Evolutionary conservation across 192 early-diverging fungal species (phyloP).

Genomic region (Globomyces pollinis-pini): DNA sequence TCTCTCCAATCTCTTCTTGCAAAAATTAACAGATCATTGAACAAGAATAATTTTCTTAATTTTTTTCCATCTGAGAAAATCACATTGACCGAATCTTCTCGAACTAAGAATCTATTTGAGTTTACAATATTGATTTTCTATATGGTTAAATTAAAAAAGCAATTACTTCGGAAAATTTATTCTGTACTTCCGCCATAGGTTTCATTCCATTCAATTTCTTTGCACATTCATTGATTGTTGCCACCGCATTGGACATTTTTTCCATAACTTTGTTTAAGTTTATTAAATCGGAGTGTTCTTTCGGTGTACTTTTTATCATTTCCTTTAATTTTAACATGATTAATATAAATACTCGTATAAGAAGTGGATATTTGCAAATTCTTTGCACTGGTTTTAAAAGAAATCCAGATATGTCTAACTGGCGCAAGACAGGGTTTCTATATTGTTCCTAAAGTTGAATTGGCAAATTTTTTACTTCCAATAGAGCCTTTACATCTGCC

Average conservation of each 20-base stretch:
- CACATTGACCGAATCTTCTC: conserved; percentile 37
- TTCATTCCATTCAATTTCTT: conserved; percentile 29
- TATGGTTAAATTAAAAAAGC: too few species aligned
- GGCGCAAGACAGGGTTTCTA: conserved; percentile 28
- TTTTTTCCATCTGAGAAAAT: conserved; percentile 24
- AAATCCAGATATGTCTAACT: conserved; percentile 41
- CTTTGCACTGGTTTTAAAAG: conserved; percentile 98
- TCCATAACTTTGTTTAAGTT: conserved; percentile 32
- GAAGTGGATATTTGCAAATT: conserved; percentile 97
- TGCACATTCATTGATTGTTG: conserved; percentile 42
- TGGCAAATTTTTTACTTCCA: conserved; percentile 32
- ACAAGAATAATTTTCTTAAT: conserved; percentile 35
- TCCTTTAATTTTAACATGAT: conserved; percentile 33
- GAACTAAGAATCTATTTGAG: conserved; percentile 35
- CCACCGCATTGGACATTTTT: conserved; percentile 35
- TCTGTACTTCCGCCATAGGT: conserved; percentile 40
- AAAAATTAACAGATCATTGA: conserved; percentile 44
- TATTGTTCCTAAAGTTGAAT: conserved; percentile 30
- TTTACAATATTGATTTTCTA: conserved; percentile 39
- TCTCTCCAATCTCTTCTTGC: conserved; percentile 46
- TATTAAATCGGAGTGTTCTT: conserved; percentile 22
- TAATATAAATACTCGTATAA: conserved; percentile 39
- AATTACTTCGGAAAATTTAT: conserved; percentile 37
- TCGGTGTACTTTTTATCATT: conserved; percentile 43
- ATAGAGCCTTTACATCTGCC: conserved; percentile 25